These are phyloP conservation scores for Sporisorium sorghi DNA, from an alignment of 1,284 basidiomycete species.

Conservation along the genomic window DNA sequence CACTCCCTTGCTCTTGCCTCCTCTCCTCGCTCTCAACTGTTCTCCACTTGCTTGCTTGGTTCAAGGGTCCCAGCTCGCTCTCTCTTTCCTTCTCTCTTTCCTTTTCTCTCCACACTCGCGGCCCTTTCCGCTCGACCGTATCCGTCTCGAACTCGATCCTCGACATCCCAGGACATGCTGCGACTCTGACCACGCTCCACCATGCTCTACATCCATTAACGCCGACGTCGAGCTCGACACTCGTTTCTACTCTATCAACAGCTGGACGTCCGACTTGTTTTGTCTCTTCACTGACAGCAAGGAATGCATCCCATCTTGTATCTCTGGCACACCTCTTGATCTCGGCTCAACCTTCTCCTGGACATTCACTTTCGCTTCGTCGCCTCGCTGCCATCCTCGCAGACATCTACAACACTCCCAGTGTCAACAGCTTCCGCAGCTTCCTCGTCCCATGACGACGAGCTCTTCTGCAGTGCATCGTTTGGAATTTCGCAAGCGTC, in stretches of 20 bases:
- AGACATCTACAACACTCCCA: neutral
- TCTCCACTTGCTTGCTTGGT: neutral
- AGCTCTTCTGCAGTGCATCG: neutral
- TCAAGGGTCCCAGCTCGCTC: neutral
- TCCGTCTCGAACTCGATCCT: neutral
- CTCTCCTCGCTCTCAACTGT: neutral
- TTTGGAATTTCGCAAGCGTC: neutral
- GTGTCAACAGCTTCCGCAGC: neutral
- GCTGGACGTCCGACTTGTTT: neutral
- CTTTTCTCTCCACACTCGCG: neutral
- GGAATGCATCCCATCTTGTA: neutral
- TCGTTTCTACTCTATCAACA: neutral
- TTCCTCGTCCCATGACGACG: neutral
- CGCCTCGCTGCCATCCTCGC: neutral
- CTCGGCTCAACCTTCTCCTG: neutral
- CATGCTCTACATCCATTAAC: conserved; percentile 4
- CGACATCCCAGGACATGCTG: conserved; percentile 3
- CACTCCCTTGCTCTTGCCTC: too few species aligned
- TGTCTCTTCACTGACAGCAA: neutral
- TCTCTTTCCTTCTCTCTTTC: too few species aligned
- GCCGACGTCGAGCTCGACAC: conserved; percentile 1
- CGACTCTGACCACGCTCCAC: neutral
- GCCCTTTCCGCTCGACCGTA: neutral
- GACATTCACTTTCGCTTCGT: neutral
- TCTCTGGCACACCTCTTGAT: neutral